Evolutionary conservation across 768 basidiomycete species (phyloP), one percentile per base, ranked within the genome.

Genomic region (Phlebiopsis gigantea): DNA sequence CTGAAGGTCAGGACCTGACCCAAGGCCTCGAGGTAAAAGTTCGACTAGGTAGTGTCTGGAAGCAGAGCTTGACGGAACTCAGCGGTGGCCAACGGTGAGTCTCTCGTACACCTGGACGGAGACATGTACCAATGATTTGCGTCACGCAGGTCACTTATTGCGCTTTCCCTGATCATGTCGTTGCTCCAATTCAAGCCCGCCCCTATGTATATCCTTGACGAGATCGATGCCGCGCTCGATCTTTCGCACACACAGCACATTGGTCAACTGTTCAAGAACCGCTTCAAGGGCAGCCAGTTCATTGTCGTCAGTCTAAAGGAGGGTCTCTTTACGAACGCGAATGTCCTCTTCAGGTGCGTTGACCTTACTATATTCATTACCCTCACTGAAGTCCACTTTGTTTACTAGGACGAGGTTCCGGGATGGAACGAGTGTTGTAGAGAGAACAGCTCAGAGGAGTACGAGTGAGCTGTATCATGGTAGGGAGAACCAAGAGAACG

Each of bases 181-280:
- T 82, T 99, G 17, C 84, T 98, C n/a, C 94, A 98, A 69, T 98
- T 98, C 80, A 98, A 98, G 67, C 95, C 96, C 7, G 95, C 96
- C 15, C 96, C 94, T 2, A 94, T 98, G 93, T 98, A 98, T 71
- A 99, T 99, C 68, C 82, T 99, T 8, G 97, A 99, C 73, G 97
- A 99, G 72, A 96, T 99, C 61, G 97, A 98, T 70, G 95, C 97
- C 0, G 96, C 96, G 7, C 81, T 98, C 25, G 97, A 99, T 72
- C 75, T 98, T 12, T 95, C 93, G 26, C 93, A 96, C 63, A 96
- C 93, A 1, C 94, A 98, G 65, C 93, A 99, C 71, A 98, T 99
- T 58, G 97, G 96, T 28, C 92, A 93, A 62, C 82, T 98, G n/a
- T 98, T 99, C 83, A 82, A 89, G 42, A 96, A 88, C 47, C 84